Evolutionary conservation across 2,329 filamentous ascomycete genomes (phyloP).

Genomic region (Chaetothyriales sp.): DNA sequence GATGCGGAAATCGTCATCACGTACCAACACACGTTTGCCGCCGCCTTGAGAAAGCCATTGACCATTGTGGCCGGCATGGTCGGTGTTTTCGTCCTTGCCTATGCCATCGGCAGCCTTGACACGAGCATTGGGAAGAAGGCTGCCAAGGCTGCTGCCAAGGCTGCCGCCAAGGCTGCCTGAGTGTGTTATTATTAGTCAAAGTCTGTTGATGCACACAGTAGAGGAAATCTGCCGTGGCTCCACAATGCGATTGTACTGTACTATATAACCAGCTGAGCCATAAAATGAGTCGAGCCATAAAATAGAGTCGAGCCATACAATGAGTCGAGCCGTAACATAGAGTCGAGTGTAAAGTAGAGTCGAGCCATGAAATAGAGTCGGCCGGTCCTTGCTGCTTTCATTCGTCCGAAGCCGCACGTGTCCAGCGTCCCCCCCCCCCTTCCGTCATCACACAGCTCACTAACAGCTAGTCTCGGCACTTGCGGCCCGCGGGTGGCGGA

Average conservation of each 20-base stretch:
- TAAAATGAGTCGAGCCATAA: no score
- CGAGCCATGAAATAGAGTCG: no score
- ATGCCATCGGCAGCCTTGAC: slow-evolving; percentile 64
- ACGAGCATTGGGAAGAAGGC: slow-evolving; percentile 57
- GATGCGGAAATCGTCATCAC: slow-evolving; percentile 54
- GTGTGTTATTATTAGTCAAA: background rate
- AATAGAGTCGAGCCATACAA: no score
- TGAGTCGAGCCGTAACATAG: no score
- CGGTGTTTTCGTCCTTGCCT: slow-evolving; percentile 59
- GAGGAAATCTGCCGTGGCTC: no score
- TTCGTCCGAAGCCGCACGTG: no score
- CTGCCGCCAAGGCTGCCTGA: no score
- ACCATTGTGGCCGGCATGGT: slow-evolving; percentile 63
- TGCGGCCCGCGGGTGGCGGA: background rate
- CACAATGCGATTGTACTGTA: no score
- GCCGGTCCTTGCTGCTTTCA: no score
- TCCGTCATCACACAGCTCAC: background rate
- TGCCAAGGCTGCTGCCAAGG: slow-evolving; percentile 15
- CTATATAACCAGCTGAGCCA: no score
- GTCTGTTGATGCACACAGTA: background rate
- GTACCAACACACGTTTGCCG: slow-evolving; percentile 67
- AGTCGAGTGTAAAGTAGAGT: no score
- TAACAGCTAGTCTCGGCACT: background rate
- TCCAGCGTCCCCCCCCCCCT: background rate
- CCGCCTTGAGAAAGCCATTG: slow-evolving; percentile 72